A percentile compares a stretch with the other conserved stretches of the same genome.
phyloP scores from a whole-genome alignment of 2,329 filamentous ascomycete species.

The Pseudogymnoascus sp. region DNA sequence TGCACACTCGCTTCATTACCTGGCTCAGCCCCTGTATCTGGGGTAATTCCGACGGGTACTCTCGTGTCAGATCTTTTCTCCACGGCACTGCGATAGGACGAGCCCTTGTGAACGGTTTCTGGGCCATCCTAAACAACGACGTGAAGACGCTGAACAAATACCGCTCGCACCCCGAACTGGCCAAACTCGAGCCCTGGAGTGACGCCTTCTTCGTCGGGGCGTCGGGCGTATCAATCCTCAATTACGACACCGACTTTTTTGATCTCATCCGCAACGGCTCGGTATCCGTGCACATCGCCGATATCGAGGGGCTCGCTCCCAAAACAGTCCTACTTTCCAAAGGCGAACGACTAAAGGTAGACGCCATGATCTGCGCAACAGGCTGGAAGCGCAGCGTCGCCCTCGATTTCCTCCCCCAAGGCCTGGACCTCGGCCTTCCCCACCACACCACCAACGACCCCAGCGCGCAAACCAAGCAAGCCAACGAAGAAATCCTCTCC shows the following conservation, averaged over 20 bases:
- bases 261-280: conserved; percentile 46
- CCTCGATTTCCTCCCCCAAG: conserved; percentile 38
- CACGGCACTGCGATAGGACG: conserved; percentile 52
- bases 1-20: conserved; percentile 59
- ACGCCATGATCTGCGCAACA: conserved; percentile 49
- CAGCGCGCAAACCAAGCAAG: conserved; percentile 33
- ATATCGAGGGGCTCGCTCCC: conserved; percentile 41
- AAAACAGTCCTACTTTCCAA: conserved; percentile 44
- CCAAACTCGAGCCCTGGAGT: conserved; percentile 48
- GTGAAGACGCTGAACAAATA: conserved; percentile 47
- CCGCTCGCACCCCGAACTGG: conserved; percentile 44
- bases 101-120: conserved; percentile 49
- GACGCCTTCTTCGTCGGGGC: conserved; percentile 43
- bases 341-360: conserved; percentile 39
- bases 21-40: conserved; percentile 73
- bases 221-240: conserved; percentile 51
- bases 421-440: conserved; percentile 43
- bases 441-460: conserved; percentile 29
- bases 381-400: conserved; percentile 51
- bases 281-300: conserved; percentile 45
- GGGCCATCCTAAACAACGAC: conserved; percentile 49
- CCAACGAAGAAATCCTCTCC: conserved; percentile 47
- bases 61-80: conserved; percentile 45
- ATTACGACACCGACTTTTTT: conserved; percentile 52
- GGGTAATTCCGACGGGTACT: conserved; percentile 56